Evolutionary conservation across 345 rosid species (phyloP).

Genomic region (Citrus unshiu): DNA sequence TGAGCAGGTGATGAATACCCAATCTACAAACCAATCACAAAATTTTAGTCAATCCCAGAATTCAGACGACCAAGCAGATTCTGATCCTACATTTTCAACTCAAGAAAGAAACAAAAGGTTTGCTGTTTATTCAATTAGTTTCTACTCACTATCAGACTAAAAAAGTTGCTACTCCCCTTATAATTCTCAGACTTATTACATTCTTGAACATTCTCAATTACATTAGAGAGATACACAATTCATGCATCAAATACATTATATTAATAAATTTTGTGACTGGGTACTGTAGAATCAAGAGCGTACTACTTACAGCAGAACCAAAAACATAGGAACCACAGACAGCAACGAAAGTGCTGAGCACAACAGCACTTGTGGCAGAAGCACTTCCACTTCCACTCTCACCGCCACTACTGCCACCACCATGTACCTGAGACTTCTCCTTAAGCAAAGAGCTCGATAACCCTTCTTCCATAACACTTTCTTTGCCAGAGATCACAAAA

Average conservation of each 20-base stretch:
- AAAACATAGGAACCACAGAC: conserved; percentile 27
- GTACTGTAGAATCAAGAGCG: neutral
- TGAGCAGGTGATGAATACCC: conserved; percentile 92
- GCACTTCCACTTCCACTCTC: neutral
- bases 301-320: conserved; percentile 51
- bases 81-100: neutral
- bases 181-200: neutral
- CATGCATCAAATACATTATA: neutral
- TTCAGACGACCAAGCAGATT: neutral
- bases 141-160: neutral
- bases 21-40: conserved; percentile 37
- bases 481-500: neutral
- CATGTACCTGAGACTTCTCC: neutral
- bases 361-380: conserved; percentile 18
- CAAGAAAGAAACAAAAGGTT: neutral
- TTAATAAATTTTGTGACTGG: neutral
- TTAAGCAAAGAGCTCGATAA: conserved; percentile 11
- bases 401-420: neutral
- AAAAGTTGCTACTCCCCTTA: neutral
- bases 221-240: neutral
- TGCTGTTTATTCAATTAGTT: neutral
- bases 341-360: conserved; percentile 16
- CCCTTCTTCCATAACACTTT: conserved; percentile 11
- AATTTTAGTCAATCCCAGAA: neutral
- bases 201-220: neutral